Evolutionary conservation across 139 green algal species (phyloP), one percentile per base, ranked within the genome.

Genomic region (Diplosphaera chodatii): DNA sequence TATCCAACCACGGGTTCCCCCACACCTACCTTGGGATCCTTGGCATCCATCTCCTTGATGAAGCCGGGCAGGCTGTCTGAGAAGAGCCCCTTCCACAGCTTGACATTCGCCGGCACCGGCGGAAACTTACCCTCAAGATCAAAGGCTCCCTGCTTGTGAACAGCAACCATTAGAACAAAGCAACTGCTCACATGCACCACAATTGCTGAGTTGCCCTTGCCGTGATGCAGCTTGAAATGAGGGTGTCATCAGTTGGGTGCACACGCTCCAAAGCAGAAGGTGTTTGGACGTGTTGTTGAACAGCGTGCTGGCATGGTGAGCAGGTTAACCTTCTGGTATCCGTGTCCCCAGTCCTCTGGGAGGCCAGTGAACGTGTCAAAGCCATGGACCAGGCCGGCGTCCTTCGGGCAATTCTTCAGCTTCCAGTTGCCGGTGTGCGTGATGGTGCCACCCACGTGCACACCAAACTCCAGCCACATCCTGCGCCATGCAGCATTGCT

Each of bases 291-390:
- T n/a, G n/a, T n/a, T n/a, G n/a, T n/a, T n/a, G n/a, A n/a, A n/a
- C n/a, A n/a, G n/a, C n/a, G n/a, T n/a, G n/a, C n/a, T n/a, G n/a
- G n/a, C n/a, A n/a, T n/a, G n/a, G n/a, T n/a, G n/a, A n/a, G n/a
- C n/a, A n/a, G n/a, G n/a, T n/a, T n/a, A n/a, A 48, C 37, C 37
- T 48, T 48, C 37, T 48, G 37, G 37, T 48, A 48, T 6, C 37
- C 37, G n/a, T 72, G 40, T 0, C 67, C 67, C 67, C 67, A 72
- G 20, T 41, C 67, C 21, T 72, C 67, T 22, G 67, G 67, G 5
- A 72, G 40, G 27, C 67, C 67, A 34, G 67, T 72, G 34, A 72
- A 72, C 5, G 67, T 72, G 67, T 72, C 67, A 64, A 72, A 72
- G 25, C 67, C 67, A 34, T 72, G 62, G 4, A 72, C 67, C 33